These are phyloP conservation scores for Metarhizium guizhouense DNA, from an alignment of 2,329 filamentous ascomycete species.

Conservation along the genomic window DNA sequence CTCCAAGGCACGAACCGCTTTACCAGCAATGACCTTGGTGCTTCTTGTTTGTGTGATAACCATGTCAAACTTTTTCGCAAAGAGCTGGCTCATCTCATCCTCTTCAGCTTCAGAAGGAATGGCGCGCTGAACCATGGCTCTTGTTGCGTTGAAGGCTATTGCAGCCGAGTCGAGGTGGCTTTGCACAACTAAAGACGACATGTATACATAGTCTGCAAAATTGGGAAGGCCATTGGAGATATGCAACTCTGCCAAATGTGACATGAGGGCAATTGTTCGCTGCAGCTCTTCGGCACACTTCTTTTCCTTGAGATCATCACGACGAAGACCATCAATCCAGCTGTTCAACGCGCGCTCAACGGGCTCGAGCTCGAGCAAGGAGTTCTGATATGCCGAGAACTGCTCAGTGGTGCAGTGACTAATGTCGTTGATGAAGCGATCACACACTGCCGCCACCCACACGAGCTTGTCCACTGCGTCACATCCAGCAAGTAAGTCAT, in stretches of 20 bases:
- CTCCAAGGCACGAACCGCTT: constrained; percentile 66
- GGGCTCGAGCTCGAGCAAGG: constrained; percentile 79
- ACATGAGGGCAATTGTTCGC: constrained; percentile 75
- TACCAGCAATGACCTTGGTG: constrained; percentile 73
- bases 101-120: constrained; percentile 43
- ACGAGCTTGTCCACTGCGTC: constrained; percentile 79
- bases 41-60: constrained; percentile 70
- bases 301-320: constrained; percentile 77
- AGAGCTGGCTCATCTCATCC: constrained; percentile 57
- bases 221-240: constrained; percentile 60
- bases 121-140: constrained; percentile 57
- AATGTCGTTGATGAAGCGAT: constrained; percentile 75
- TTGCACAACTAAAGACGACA: constrained; percentile 68
- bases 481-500: constrained; percentile 71
- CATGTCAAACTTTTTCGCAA: constrained; percentile 61
- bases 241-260: constrained; percentile 76
- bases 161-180: constrained; percentile 74
- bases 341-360: constrained; percentile 82
- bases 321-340: constrained; percentile 77
- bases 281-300: constrained; percentile 75
- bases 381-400: constrained; percentile 70
- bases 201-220: constrained; percentile 71
- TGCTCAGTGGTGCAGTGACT: constrained; percentile 67
- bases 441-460: constrained; percentile 75
- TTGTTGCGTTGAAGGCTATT: constrained; percentile 53